Base-by-base conservation (phyloP, 2,329 filamentous ascomycete species). In the Tolypocladium inflatum region DNA sequence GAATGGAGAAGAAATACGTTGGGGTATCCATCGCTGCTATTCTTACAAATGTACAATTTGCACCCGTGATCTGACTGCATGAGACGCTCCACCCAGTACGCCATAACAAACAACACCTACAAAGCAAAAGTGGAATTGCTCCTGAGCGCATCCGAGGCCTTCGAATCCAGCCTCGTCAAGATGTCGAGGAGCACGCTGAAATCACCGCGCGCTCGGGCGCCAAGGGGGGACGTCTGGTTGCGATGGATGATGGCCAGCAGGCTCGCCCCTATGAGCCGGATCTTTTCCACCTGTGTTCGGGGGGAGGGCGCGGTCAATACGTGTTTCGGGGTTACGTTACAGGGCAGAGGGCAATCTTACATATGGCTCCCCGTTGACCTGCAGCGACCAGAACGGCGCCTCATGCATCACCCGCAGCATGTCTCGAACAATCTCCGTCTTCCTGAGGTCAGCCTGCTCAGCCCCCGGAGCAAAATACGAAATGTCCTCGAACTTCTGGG, bases 371-470 rank as follows among this genome's bases (percentile, higher is more conserved):
- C 73, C 72, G 21, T 75, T 75, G 3, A 72, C 68, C 38, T 74
- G 70, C 33, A 76, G 55, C 0, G 72, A 68, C 71, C 74, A 76
- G 43, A 76, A 77, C 0, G 75, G 75, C 2, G 73, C 70, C 50
- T 73, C 71, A 1, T 71, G 70, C 35, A 77, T 71, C 0, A 75
- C 69, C 0, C 70, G 65, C 17, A 77, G 43, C 70, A 77, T 74
- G 50, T 76, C 73, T 15, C 72, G 65, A 2, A 75, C 75, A 54
- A 78, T 76, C 53, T 78, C 75, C 0, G 74, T 76, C 59, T 74
- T 74, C 41, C 67, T 61, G 15, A 72, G 42, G 50, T 72, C 68
- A 0, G 69, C 68, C 41, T 72, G 69, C 55, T 71, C 69, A 0
- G 67, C 61, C 0, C 69, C 68, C 0, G 67, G 58, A 1, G 62